Percentiles rank a stretch among this genome's conserved stretches.
phyloP scores from a whole-genome alignment of 208 protist genomes.

The Herpetomonas tarakana region DNA sequence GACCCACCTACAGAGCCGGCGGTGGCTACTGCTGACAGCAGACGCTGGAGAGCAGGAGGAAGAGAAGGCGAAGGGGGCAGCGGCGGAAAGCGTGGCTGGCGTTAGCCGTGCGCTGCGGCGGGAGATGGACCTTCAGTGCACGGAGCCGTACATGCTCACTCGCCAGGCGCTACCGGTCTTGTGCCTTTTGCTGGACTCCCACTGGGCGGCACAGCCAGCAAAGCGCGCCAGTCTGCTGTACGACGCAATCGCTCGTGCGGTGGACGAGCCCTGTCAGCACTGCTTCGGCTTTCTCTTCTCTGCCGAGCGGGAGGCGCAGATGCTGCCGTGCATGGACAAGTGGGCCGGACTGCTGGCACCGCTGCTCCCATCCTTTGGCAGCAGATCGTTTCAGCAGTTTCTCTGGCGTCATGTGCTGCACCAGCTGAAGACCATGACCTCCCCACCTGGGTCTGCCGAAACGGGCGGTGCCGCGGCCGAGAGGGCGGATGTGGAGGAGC shows the following conservation, averaged over 20 bases:
- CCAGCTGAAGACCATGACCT: not conserved
- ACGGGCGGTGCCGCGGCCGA: too few species aligned
- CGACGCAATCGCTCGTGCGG: slow-evolving; percentile 23
- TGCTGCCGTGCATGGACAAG: too few species aligned
- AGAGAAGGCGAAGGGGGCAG: not conserved
- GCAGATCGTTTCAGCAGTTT: not conserved
- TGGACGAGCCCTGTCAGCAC: slow-evolving; percentile 13
- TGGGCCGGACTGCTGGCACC: too few species aligned
- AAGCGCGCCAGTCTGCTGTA: slow-evolving; percentile 23
- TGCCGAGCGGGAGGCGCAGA: not conserved
- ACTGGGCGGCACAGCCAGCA: slow-evolving; percentile 15
- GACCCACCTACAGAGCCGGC: slow-evolving; percentile 5
- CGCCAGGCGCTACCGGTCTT: slow-evolving; percentile 21
- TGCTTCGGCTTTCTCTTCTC: not conserved
- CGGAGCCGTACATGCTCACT: slow-evolving; percentile 24
- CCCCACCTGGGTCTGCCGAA: too few species aligned
- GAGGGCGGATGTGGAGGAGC: too few species aligned
- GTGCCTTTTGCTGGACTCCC: slow-evolving; percentile 10
- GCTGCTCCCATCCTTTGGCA: too few species aligned
- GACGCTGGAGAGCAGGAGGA: not conserved
- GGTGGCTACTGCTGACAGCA: slow-evolving; percentile 2
- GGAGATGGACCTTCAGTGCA: slow-evolving; percentile 8
- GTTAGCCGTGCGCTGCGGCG: not conserved
- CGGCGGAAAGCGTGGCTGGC: not conserved
- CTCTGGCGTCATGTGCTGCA: not conserved